phyloP scores from a whole-genome alignment of 768 basidiomycete species.

The Coprinellus micaceus region DNA sequence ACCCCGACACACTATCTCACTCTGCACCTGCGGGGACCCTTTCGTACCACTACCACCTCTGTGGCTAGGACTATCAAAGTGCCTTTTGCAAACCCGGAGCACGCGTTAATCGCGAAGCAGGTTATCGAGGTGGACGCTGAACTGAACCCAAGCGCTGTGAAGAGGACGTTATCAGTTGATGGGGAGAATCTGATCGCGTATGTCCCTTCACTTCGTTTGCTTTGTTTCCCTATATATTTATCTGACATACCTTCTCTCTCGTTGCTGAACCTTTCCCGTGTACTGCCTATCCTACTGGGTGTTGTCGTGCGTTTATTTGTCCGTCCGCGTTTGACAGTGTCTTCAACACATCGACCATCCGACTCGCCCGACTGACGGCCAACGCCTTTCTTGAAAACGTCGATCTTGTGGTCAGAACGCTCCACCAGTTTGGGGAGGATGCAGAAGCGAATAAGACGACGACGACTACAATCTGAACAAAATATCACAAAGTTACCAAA shows the following conservation, averaged over 20 bases:
- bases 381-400: conserved; percentile 90
- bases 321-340: neutral
- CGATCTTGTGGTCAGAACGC: conserved; percentile 78
- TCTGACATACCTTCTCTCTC: too few species aligned
- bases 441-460: conserved; percentile 33
- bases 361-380: conserved; percentile 77
- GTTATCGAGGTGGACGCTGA: conserved; percentile 86
- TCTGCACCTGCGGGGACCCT: too few species aligned
- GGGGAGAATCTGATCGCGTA: conserved; percentile 73
- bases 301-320: neutral
- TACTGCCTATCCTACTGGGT: too few species aligned
- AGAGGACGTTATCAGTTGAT: conserved; percentile 64
- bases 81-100: conserved; percentile 69
- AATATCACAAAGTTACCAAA: neutral
- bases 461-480: neutral
- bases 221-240: too few species aligned
- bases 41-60: too few species aligned
- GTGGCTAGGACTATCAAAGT: conserved; percentile 57
- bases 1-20: too few species aligned
- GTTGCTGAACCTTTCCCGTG: too few species aligned
- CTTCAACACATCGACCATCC: conserved; percentile 75
- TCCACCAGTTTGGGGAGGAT: conserved; percentile 75
- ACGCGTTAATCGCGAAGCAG: conserved; percentile 78
- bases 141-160: conserved; percentile 77
- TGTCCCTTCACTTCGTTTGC: too few species aligned